Conservation (phyloP, 805 yeast species). For the Candida sphagnicola region DNA sequence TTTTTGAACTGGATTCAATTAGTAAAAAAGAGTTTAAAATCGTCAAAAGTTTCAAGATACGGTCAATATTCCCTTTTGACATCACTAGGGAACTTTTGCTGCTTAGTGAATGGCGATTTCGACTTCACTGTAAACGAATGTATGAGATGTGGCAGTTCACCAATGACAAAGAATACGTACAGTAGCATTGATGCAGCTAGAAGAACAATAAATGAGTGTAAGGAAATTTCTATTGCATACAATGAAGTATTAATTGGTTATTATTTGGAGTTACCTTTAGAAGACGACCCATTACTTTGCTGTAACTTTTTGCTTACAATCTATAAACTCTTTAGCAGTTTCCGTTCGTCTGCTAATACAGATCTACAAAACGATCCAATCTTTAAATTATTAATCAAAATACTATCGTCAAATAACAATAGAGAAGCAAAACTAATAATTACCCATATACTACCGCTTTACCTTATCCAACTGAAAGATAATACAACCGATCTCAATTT, state of each 20-base stretch:
- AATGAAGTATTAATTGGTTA: slow-evolving; percentile 13
- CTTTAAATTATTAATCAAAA: slow-evolving; percentile 39
- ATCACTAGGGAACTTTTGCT: slow-evolving; percentile 40
- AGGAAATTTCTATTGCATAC: slow-evolving; percentile 20
- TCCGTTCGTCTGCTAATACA: slow-evolving; percentile 39
- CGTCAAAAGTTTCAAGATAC: slow-evolving; percentile 8
- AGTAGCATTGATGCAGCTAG: slow-evolving; percentile 19
- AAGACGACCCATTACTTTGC: slow-evolving; percentile 21
- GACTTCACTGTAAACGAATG: slow-evolving; percentile 30
- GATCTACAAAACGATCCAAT: slow-evolving; percentile 14
- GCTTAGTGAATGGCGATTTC: slow-evolving; percentile 36
- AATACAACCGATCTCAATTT: slow-evolving; percentile 27
- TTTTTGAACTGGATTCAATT: slow-evolving; percentile 20
- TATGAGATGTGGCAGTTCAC: slow-evolving; percentile 30
- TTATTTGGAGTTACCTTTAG: slow-evolving; percentile 6
- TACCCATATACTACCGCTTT: slow-evolving; percentile 51
- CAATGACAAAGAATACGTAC: slow-evolving; percentile 20
- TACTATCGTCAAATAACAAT: slow-evolving; percentile 36
- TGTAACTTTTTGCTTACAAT: slow-evolving; percentile 46
- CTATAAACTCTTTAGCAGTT: slow-evolving; percentile 49
- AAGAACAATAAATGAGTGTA: slow-evolving; percentile 17
- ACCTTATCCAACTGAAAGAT: slow-evolving; percentile 32
- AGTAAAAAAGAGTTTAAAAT: slow-evolving; percentile 9
- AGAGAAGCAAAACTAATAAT: slow-evolving; percentile 56
- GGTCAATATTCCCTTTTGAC: slow-evolving; percentile 28